Conservation (phyloP, 148 eudicot genomes). For the Arctostaphylos glauca region DNA sequence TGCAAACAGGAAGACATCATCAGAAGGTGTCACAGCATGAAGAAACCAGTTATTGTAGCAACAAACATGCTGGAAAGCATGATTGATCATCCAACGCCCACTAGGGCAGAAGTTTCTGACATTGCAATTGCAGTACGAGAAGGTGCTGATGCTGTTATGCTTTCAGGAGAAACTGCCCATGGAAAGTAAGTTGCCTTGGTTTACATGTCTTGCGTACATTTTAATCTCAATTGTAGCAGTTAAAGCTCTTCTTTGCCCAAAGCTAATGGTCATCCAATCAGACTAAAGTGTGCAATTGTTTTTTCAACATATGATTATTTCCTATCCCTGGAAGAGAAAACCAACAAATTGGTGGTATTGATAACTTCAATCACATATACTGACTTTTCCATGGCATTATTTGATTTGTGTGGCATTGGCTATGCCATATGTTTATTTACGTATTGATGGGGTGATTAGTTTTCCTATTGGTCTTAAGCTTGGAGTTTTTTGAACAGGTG, state of each 20-base stretch:
- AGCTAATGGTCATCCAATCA: neutral
- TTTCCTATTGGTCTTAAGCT: neutral
- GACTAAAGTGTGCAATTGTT: neutral
- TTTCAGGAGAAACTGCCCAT: slow-evolving; percentile 99
- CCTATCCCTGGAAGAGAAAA: neutral
- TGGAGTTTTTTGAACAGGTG: neutral
- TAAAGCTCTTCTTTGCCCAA: neutral
- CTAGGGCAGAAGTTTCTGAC: slow-evolving; percentile 99
- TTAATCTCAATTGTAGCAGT: neutral
- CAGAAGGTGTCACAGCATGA: slow-evolving; percentile 77
- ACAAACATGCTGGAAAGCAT: slow-evolving; percentile 99
- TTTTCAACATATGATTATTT: too few species aligned
- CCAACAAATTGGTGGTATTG: neutral
- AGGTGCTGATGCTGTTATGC: slow-evolving; percentile 97
- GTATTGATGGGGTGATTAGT: neutral
- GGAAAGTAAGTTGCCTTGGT: slow-evolving; percentile 72
- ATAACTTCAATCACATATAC: neutral
- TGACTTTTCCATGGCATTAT: neutral
- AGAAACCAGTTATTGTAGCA: slow-evolving; percentile 92
- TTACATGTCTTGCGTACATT: neutral
- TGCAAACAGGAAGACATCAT: slow-evolving; percentile 78
- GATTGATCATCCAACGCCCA: slow-evolving; percentile 93
- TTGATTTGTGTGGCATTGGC: neutral
- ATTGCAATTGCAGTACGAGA: slow-evolving; percentile 97
- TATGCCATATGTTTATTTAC: too few species aligned